phyloP scores from a whole-genome alignment of 371 early-diverging fungal species.

The Apophysomyces elegans region DNA sequence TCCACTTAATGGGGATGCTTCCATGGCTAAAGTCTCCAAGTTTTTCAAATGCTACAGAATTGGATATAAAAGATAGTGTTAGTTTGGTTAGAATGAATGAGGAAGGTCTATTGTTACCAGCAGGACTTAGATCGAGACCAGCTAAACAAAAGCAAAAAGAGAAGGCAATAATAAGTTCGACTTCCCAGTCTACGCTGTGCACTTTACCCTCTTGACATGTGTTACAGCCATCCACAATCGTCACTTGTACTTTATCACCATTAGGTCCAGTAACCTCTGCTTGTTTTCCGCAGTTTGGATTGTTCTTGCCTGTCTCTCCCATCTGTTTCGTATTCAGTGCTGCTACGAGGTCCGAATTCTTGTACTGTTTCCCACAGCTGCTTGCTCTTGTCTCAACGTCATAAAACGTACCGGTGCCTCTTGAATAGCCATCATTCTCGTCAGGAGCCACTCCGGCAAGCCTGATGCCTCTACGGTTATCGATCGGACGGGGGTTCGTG shows the following conservation, averaged over 20 bases:
- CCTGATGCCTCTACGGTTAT: background rate
- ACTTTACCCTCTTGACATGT: constrained; percentile 30
- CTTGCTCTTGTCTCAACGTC: constrained; percentile 39
- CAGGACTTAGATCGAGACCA: constrained; percentile 41
- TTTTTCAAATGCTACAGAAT: constrained; percentile 31
- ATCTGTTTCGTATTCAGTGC: constrained; percentile 40
- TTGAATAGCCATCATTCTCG: constrained; percentile 7
- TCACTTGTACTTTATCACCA: constrained; percentile 40
- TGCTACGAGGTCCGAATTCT: constrained; percentile 39
- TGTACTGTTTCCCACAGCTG: constrained; percentile 34
- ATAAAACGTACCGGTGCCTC: constrained; percentile 39
- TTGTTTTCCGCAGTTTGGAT: constrained; percentile 52
- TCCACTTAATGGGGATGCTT: constrained; percentile 36
- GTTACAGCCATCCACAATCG: constrained; percentile 52
- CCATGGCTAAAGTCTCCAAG: constrained; percentile 39
- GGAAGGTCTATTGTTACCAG: constrained; percentile 23
- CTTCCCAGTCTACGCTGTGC: background rate
- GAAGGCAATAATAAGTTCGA: background rate
- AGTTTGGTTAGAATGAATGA: background rate
- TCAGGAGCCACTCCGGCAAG: constrained; percentile 12
- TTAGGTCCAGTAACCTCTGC: constrained; percentile 47
- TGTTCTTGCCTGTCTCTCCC: constrained; percentile 25
- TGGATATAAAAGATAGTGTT: background rate
- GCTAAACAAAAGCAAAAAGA: constrained; percentile 5
- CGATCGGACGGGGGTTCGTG: background rate